Evolutionary conservation across 2,329 filamentous ascomycete genomes (phyloP).

Genomic region (Talaromyces islandicus): DNA sequence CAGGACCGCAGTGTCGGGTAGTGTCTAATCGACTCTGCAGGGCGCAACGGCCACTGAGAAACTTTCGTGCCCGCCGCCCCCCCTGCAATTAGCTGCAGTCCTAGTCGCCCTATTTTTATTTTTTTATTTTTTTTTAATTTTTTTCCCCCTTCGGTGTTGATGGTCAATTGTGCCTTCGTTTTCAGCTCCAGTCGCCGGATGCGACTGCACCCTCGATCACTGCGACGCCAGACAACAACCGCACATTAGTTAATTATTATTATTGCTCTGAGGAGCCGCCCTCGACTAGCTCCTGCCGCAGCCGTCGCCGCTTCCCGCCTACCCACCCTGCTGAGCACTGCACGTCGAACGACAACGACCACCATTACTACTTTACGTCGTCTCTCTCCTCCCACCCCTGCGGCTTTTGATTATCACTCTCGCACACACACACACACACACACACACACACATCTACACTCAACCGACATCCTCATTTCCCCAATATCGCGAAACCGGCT

Average conservation of each 20-base stretch:
- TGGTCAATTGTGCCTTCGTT: neutral
- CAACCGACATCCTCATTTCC: neutral
- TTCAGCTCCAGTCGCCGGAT: neutral
- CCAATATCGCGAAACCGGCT: neutral
- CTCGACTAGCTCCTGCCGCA: neutral
- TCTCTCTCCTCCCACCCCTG: neutral
- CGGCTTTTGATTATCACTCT: neutral
- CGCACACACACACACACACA: no score
- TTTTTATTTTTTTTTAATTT: neutral
- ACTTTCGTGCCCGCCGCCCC: neutral
- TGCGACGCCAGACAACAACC: neutral
- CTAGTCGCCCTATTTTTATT: neutral
- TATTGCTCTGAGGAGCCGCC: neutral
- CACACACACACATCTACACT: no score
- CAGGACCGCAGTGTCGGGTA: constrained; percentile 10
- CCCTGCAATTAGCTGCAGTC: neutral
- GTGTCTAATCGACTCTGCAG: neutral
- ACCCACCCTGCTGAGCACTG: neutral
- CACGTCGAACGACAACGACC: no score
- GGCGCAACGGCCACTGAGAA: neutral
- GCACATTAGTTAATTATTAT: neutral
- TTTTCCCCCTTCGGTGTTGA: neutral
- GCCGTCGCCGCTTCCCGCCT: neutral
- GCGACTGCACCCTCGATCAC: neutral
- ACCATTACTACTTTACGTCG: neutral